A percentile compares a stretch with the other conserved stretches of the same genome.
Evolutionary conservation across 1,284 basidiomycete genomes (phyloP).

Genomic region (Anthracocystis panici-leucophaei): DNA sequence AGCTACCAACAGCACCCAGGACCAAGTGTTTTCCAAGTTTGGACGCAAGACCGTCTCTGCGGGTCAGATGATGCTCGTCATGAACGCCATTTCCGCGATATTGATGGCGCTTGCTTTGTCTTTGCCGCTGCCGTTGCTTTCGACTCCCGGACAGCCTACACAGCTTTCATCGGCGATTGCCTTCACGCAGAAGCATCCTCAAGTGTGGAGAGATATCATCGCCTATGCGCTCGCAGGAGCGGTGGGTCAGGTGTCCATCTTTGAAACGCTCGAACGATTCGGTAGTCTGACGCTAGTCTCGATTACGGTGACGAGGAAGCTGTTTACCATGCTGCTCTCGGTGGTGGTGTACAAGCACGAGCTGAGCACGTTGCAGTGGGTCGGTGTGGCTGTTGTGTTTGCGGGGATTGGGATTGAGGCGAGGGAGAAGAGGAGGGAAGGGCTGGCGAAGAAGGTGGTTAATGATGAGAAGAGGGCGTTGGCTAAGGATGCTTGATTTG

Average conservation of each 20-base stretch:
- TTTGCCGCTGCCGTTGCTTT: conserved; percentile 74
- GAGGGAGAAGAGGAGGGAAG: conserved; percentile 71
- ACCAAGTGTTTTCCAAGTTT: conserved; percentile 87
- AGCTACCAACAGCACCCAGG: conserved; percentile 95
- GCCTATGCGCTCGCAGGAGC: conserved; percentile 92
- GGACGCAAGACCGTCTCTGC: conserved; percentile 77
- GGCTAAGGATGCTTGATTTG: conserved; percentile 40
- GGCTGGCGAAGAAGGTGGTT: conserved; percentile 45
- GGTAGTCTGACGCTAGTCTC: conserved; percentile 82
- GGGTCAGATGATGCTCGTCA: conserved; percentile 99
- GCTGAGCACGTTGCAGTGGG: conserved; percentile 87
- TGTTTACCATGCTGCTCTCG: conserved; percentile 97
- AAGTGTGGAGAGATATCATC: conserved; percentile 80
- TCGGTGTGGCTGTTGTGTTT: conserved; percentile 89
- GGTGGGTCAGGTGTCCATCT: conserved; percentile 95
- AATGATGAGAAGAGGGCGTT: conserved; percentile 39
- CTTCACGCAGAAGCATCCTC: conserved; percentile 84
- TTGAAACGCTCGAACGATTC: conserved; percentile 95
- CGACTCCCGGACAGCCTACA: conserved; percentile 23
- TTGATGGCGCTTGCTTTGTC: conserved; percentile 68
- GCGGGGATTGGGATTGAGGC: conserved; percentile 93
- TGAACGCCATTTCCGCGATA: conserved; percentile 78
- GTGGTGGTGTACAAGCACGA: conserved; percentile 92
- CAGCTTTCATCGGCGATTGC: conserved; percentile 42
- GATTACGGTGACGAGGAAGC: conserved; percentile 81